A percentile compares a stretch with the other conserved stretches of the same genome.
Evolutionary conservation across 805 yeast species (phyloP).

Genomic region (Suhomyces sp.): DNA sequence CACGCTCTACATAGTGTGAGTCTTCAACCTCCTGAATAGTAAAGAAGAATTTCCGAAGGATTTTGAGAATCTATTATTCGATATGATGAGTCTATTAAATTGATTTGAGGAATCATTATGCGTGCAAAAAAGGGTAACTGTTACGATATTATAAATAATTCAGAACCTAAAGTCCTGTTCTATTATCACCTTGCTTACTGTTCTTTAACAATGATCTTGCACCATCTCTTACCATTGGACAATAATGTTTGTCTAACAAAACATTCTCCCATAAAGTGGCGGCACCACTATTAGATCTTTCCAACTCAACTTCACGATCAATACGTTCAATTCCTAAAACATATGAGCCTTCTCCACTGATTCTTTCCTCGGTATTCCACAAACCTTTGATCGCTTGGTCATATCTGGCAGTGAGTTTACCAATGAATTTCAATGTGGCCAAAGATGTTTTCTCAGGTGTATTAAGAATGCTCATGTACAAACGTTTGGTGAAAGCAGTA

Average conservation of each 20-base stretch:
- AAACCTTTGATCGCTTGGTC: constrained; percentile 69
- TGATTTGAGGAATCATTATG: no score
- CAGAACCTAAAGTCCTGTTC: no score
- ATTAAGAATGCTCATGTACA: constrained; percentile 65
- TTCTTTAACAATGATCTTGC: constrained; percentile 41
- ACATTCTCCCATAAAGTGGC: constrained; percentile 90
- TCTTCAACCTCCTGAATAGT: no score
- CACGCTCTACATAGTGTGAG: no score
- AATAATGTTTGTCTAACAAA: constrained; percentile 75
- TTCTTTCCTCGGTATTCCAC: constrained; percentile 84
- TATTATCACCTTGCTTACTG: constrained; percentile 23
- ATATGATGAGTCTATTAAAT: no score
- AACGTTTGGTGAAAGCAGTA: constrained; percentile 77
- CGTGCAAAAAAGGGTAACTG: no score
- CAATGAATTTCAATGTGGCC: constrained; percentile 75
- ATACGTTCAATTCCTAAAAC: constrained; percentile 59
- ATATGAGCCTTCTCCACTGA: constrained; percentile 67
- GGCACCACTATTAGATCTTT: constrained; percentile 80
- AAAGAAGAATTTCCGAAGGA: no score
- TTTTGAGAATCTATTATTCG: no score
- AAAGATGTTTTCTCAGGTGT: constrained; percentile 86
- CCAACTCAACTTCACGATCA: constrained; percentile 50
- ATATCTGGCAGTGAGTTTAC: constrained; percentile 68
- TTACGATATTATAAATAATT: no score
- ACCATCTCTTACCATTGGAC: constrained; percentile 77